Base-by-base conservation (phyloP, 352 stramenopile species). In the Phytophthora meadii region DNA sequence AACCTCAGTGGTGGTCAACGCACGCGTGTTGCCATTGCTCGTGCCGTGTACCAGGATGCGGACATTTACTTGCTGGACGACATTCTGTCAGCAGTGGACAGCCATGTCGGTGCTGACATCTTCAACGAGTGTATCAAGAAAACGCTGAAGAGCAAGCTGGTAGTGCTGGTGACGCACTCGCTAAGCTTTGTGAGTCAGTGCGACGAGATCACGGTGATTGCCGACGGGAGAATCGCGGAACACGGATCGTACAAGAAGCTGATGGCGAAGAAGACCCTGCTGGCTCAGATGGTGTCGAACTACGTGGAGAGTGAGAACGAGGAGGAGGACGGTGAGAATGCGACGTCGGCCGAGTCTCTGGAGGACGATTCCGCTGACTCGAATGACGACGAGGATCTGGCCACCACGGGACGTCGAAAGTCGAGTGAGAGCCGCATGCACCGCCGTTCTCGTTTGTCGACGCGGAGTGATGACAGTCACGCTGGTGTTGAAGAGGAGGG, bases 61-160 rank as follows among this genome's bases (percentile, higher is more conserved):
- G 96, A 99, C 57, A 88, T 99, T 41, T 98, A 98, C 72, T 59
- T 99, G 14, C 75, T 99, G 17, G 98, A 99, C 65, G 97, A 99
- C 68, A 90, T 97, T 32, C 73, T 99, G 14, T 94, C 88, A 22
- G 97, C 97, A 5, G 97, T 99, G 0, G 97, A 99, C 77, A 97
- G 91, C 46, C 95, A 99, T 69, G 97, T 99, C 5, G 97, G 89
- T 11, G 87, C 87, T 56, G 89, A 98, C 63, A 88, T 99, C 27
- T 99, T 99, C 64, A 71, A 89, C 7, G 68, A 99, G 45, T 98
- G 94, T 61, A 97, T 99, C 66, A 84, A 88, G 64, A 75, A 76
- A 39, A 76, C 96, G 17, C 72, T 91, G 17, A 75, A 92, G 67
- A 73, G 86, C 66, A 94, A 94, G 61, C 64, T 99, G 25, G 86